Evolutionary conservation across 2,329 filamentous ascomycete species (phyloP), one percentile per base, ranked within the genome.

Genomic region (Scopulariopsis brevicaulis): DNA sequence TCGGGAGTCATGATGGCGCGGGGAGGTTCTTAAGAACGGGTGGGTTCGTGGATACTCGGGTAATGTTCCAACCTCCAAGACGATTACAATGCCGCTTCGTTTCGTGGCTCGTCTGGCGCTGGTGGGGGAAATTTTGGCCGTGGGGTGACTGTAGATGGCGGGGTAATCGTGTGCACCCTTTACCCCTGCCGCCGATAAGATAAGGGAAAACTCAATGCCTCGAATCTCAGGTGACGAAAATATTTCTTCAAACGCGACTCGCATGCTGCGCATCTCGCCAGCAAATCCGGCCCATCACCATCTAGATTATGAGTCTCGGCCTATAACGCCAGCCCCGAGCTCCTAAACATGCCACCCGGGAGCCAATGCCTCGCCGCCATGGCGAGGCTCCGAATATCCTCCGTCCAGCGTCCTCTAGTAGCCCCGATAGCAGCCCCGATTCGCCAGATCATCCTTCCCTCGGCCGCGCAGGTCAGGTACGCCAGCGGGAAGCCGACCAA

Each of bases 1-100:
- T 80, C 77, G 63, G 72, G 68, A 73, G 83, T 82, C 81, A 84
- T 83, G 58, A 64, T 77, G 63, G 22, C 54, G 20, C 37, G 15
- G 15, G 40, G 40, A 18, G 22, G 10, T 46, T n/a, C 15, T 32
- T 46, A 3, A n/a, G 18, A 15, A n/a, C 8, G 18, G 40, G n/a
- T n/a, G 15, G 40, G 40, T 46, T 2, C 40, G 15, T 8, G 6
- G 40, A n/a, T 40, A 12, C 12, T 40, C 37, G 37, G 37, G 18
- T 14, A 40, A 18, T n/a, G 5, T 46, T 54, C 6, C 25, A 34
- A 54, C 4, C 52, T 37, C 18, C 40, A 46, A 46, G 40, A 46
- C 15, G 40, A 15, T 46, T 46, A n/a, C 40, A n/a, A 46, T n/a
- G 7, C 5, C 15, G 15, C 40, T 46, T 46, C 40, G 40, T 46